Evolutionary conservation across 1,139 yeast genomes (phyloP).

Genomic region (Wickerhamiella pararugosa): DNA sequence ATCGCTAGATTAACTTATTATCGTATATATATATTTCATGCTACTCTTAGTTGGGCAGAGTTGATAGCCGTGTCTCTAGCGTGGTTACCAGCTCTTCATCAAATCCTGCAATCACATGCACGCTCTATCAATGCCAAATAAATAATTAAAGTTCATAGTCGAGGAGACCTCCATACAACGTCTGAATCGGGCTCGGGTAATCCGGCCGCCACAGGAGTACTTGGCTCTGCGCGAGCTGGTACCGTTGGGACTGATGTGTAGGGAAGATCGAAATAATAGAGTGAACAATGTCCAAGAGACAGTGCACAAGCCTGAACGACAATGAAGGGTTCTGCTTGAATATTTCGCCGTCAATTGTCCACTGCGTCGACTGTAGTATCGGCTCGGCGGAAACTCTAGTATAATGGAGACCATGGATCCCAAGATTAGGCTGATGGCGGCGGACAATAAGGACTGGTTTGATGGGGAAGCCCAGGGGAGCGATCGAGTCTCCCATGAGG

Average conservation of each 20-base stretch:
- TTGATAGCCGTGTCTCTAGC: no score
- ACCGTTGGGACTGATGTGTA: constrained; percentile 10
- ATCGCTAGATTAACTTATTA: no score
- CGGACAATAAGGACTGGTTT: constrained; percentile 13
- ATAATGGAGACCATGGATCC: constrained; percentile 13
- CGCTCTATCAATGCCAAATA: no score
- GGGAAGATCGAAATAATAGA: constrained; percentile 15
- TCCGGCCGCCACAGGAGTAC: constrained; percentile 11
- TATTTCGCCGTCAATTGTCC: not conserved
- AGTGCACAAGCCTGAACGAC: constrained; percentile 11
- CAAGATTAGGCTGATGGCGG: constrained; percentile 10
- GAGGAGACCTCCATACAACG: constrained; percentile 10
- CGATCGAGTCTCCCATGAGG: constrained; percentile 12
- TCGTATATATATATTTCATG: no score
- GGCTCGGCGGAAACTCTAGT: not conserved
- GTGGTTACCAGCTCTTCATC: no score
- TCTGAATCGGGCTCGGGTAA: constrained; percentile 14
- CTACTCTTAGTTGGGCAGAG: no score
- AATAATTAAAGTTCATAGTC: no score
- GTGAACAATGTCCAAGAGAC: constrained; percentile 14
- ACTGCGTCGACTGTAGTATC: not conserved
- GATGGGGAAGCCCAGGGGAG: constrained; percentile 9
- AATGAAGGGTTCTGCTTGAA: constrained; percentile 1
- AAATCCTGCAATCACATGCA: no score
- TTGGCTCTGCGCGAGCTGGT: not conserved